A percentile compares a stretch with the other conserved stretches of the same genome.
Conservation (phyloP, 352 stramenopile genomes). For the Plasmopara halstedii region DNA sequence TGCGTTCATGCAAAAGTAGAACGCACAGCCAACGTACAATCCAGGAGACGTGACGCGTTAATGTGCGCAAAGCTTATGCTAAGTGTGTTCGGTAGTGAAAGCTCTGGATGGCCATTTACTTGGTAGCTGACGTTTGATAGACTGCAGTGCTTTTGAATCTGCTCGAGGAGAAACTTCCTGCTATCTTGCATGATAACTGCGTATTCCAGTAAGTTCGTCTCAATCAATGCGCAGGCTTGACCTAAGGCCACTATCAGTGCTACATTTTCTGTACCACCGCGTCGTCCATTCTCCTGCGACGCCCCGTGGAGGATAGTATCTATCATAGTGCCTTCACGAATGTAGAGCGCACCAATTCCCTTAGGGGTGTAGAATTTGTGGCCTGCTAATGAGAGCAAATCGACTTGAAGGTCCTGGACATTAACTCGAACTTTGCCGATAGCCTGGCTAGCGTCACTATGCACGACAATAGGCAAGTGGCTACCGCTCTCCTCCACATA, state of each 20-base stretch:
- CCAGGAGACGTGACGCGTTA: constrained; percentile 76
- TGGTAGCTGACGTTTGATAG: constrained; percentile 45
- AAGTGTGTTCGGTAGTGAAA: constrained; percentile 94
- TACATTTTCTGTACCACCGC: constrained; percentile 96
- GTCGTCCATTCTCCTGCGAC: constrained; percentile 86
- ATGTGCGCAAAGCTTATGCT: constrained; percentile 91
- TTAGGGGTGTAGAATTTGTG: constrained; percentile 98
- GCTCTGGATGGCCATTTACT: constrained; percentile 78
- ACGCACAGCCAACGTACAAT: constrained; percentile 23
- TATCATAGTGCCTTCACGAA: constrained; percentile 36
- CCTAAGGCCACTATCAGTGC: constrained; percentile 92
- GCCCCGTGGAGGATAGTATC: constrained; percentile 87
- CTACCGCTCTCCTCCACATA: constrained; percentile 22
- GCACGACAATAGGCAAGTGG: constrained; percentile 77
- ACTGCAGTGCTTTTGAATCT: constrained; percentile 42
- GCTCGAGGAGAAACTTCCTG: constrained; percentile 41
- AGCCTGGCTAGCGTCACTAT: constrained; percentile 96
- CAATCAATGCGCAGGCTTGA: constrained; percentile 59
- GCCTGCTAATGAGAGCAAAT: constrained; percentile 95
- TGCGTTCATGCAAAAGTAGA: neutral
- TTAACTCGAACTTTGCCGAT: constrained; percentile 91
- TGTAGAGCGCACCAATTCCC: constrained; percentile 75
- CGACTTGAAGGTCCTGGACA: constrained; percentile 77
- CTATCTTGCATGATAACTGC: constrained; percentile 58
- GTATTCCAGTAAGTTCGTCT: constrained; percentile 69